Base-by-base conservation (phyloP, 179 eudicot species). In the Patellifolia procumbens region DNA sequence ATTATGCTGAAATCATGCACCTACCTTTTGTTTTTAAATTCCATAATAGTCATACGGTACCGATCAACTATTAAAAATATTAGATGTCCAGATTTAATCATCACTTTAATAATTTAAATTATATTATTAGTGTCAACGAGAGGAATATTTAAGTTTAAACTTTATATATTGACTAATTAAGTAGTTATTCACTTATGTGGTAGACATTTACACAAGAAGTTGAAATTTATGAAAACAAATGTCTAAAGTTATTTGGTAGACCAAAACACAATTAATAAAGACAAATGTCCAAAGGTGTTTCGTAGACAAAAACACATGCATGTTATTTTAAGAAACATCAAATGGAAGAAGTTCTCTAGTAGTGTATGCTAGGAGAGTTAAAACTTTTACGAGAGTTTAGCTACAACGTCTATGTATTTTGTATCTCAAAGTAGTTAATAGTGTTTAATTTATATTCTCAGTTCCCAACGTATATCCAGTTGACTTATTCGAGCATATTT, bases 401-500 rank as follows among this genome's bases (percentile, higher is more conserved):
- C n/a, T n/a, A n/a, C n/a, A n/a, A n/a, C n/a, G n/a, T n/a, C n/a
- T n/a, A n/a, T n/a, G n/a, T n/a, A n/a, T n/a, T n/a, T n/a, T n/a
- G n/a, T n/a, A n/a, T n/a, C n/a, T n/a, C n/a, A 9, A 58, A 58
- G 32, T 22, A 58, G 31, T n/a, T n/a, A 12, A 12, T 3, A 26
- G 3, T 32, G 39, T 61, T 59, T 61, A 20, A 5, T 26, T 45
- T 65, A 0, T 29, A 17, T 67, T 61, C 4, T 26, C 74, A 94
- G 98, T 88, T 45, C 98, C 98, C 7, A 89, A 88, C 52, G 94
- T 88, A 0, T 91, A 92, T 60, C 99, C 99, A 2, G 89, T 95
- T 45, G 97, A 95, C 83, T 75, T 95, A 76, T 95, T 92, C 64
- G 99, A 95, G 85, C 97, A 75, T 77, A 81, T 92, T 7, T 95